A percentile compares a stretch with the other conserved stretches of the same genome.
These are phyloP conservation scores for Malassezia obtusa DNA, from an alignment of 1,284 basidiomycete genomes.

Conservation along the genomic window DNA sequence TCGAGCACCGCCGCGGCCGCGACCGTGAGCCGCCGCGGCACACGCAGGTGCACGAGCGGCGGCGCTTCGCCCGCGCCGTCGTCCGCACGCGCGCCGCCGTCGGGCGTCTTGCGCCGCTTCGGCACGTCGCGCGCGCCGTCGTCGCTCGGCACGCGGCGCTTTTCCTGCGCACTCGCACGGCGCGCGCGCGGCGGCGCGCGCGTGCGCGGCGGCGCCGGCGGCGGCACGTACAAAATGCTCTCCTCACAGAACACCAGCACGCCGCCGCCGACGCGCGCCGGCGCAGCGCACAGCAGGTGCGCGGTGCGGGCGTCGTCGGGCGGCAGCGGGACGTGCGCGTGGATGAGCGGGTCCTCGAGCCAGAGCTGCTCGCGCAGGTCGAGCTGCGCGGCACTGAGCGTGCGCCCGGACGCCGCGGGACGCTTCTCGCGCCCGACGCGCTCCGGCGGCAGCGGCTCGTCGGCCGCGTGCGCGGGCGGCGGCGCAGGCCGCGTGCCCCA, in stretches of 20 bases:
- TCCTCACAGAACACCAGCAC: slow-evolving; percentile 39
- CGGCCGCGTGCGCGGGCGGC: background rate
- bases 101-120: background rate
- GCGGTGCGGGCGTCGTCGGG: slow-evolving; percentile 33
- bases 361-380: slow-evolving; percentile 24
- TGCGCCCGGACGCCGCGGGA: slow-evolving; percentile 29
- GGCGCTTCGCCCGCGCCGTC: background rate
- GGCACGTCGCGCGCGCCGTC: background rate
- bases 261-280: slow-evolving; percentile 32
- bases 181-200: background rate
- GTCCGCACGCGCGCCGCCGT: background rate
- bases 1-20: background rate
- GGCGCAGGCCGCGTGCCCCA: slow-evolving; percentile 17
- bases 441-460: background rate
- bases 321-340: slow-evolving; percentile 41
- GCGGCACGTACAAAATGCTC: slow-evolving; percentile 33
- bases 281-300: slow-evolving; percentile 27
- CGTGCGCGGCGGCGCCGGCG: slow-evolving; percentile 10
- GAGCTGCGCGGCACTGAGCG: slow-evolving; percentile 14
- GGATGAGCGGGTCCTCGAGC: slow-evolving; percentile 22
- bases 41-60: slow-evolving; percentile 19
- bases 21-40: slow-evolving; percentile 8
- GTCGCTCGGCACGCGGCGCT: background rate
- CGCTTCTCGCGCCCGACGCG: slow-evolving; percentile 15
- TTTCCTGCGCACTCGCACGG: background rate